Evolutionary conservation across 1,284 basidiomycete species (phyloP).

Genomic region (Agaricales sp.): DNA sequence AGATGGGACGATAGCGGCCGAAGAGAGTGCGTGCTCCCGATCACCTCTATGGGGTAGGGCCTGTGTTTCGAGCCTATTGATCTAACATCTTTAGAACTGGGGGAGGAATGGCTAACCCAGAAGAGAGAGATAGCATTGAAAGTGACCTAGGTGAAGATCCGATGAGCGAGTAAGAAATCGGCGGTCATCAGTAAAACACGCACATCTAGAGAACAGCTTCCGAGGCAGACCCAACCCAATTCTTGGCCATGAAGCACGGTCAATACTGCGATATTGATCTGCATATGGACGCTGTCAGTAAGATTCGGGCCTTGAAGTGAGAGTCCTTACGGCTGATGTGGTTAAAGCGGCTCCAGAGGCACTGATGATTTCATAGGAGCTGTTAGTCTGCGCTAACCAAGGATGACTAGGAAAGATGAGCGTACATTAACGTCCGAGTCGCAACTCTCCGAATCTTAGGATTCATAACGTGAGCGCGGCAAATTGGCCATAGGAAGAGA

Average conservation of each 20-base stretch:
- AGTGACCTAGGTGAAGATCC: conserved; percentile 19
- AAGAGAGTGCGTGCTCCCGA: background rate
- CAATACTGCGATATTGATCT: conserved; percentile 37
- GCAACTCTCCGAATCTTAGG: conserved; percentile 26
- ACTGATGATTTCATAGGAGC: conserved; percentile 14
- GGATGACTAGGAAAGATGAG: background rate
- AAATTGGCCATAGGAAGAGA: conserved; percentile 37
- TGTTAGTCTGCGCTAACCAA: background rate
- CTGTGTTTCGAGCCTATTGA: background rate
- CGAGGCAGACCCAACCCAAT: conserved; percentile 44
- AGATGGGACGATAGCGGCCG: background rate
- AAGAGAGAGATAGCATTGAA: conserved; percentile 30
- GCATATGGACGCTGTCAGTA: background rate
- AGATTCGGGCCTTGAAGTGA: background rate
- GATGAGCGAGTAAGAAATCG: background rate
- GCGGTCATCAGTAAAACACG: conserved; percentile 9
- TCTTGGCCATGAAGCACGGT: conserved; percentile 37
- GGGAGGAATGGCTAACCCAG: conserved; percentile 22
- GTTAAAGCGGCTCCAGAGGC: conserved; percentile 34
- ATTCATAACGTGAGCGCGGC: conserved; percentile 23
- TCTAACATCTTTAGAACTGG: background rate
- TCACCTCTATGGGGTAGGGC: background rate
- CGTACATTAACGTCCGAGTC: conserved; percentile 28
- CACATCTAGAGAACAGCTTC: conserved; percentile 40
- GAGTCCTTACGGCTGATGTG: conserved; percentile 25